Base-by-base conservation (phyloP, 176 grass and related monocot species). In the Alloteropsis semialata region DNA sequence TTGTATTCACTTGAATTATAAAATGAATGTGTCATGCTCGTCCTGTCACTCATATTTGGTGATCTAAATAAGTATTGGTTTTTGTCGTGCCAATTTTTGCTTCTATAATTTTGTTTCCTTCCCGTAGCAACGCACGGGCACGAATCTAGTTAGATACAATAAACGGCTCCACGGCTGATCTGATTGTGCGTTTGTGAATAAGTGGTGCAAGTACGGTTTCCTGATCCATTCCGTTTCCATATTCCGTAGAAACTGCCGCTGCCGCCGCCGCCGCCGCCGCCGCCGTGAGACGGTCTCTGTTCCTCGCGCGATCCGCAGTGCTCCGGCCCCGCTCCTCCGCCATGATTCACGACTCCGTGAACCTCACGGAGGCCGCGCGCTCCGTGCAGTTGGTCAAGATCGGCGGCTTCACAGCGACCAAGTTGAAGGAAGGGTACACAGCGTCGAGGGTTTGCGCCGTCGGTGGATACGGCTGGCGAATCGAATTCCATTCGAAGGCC, bases 361-460 rank as follows among this genome's bases (percentile, higher is more conserved):
- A 56, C 72, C 72, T 75, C 72, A 75, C 32, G 8, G 21, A 56
- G 4, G 72, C 30, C 10, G 29, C 72, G 14, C 10, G 72, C 18
- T 22, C 11, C 32, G 72, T 39, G 0, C 71, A 77, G 36, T 19
- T 75, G 58, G 67, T 84, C 82, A 76, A 38, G 56, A 77, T 84
- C 14, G 50, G 5, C 1, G 55, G 51, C 39, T 77, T 67, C 55
- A 56, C 82, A 17, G 42, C 45, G 14, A 36, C 34, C 70, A 84
- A 7, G 29, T 21, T n/a, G 22, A 56, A 56, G 6, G 8, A 21
- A 56, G 53, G 21, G 22, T n/a, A 3, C 5, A 10, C 53, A 7
- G 53, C 21, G 19, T 56, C 53, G 21, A 56, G 22, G 22, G 53
- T 10, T 2, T n/a, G 36, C 55, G 41, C 72, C 58, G 60, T 58